Conservation (phyloP, 129 eudicot species). For the Artemisia annua region DNA sequence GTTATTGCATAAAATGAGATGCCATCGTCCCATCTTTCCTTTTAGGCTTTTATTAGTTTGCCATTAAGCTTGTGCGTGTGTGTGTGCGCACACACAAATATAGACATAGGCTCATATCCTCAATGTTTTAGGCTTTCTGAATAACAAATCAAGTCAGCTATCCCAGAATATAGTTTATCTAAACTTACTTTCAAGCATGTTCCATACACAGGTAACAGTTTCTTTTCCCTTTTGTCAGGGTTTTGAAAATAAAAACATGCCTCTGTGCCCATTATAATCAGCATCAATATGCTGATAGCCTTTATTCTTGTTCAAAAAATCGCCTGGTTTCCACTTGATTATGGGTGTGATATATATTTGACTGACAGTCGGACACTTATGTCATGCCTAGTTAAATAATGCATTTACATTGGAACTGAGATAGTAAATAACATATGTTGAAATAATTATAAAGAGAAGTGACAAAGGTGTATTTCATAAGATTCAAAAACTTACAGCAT, state of each 20-base stretch:
- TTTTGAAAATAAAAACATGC: not conserved
- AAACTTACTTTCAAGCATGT: not conserved
- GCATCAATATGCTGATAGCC: not conserved
- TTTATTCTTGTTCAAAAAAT: conserved; percentile 4
- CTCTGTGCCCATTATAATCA: not conserved
- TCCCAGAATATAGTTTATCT: not conserved
- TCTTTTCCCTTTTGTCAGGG: not conserved
- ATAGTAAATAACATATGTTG: too few species aligned
- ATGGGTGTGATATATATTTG: not conserved
- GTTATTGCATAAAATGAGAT: too few species aligned
- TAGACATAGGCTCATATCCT: too few species aligned
- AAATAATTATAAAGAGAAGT: too few species aligned
- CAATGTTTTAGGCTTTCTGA: too few species aligned
- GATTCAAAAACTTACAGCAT: conserved; percentile 65
- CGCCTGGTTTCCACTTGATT: not conserved
- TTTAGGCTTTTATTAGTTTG: too few species aligned
- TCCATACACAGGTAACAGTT: not conserved
- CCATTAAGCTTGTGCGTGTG: not conserved
- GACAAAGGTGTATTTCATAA: not conserved
- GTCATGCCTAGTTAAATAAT: not conserved
- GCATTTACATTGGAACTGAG: too few species aligned
- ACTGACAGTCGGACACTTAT: not conserved
- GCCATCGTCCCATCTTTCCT: not conserved
- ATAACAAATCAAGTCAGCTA: too few species aligned
- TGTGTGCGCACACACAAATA: not conserved